Evolutionary conservation across 805 yeast species (phyloP).

Genomic region (Lipomyces oligophaga): DNA sequence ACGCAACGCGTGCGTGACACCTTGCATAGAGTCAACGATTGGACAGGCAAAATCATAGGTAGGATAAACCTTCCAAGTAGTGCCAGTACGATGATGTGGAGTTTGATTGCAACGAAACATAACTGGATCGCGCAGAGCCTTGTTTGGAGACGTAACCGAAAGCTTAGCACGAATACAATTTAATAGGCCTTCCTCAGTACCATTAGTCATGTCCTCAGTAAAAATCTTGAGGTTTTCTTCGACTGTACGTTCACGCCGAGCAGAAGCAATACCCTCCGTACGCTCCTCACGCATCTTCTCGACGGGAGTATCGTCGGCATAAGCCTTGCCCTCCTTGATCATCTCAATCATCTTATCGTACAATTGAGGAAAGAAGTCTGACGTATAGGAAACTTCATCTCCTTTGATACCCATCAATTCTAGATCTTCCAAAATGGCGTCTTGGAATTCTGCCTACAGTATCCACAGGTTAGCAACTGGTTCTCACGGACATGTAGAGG

Average conservation of each 20-base stretch:
- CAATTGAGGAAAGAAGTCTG: constrained; percentile 91
- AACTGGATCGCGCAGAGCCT: constrained; percentile 96
- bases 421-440: constrained; percentile 90
- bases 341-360: constrained; percentile 77
- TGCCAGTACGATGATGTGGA: constrained; percentile 96
- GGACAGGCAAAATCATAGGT: constrained; percentile 99
- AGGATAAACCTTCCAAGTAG: constrained; percentile 93
- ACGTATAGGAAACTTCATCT: constrained; percentile 80
- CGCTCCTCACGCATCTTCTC: constrained; percentile 98
- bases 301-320: constrained; percentile 93
- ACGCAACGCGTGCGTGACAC: constrained; percentile 96
- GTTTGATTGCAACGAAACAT: constrained; percentile 95
- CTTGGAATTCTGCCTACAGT: constrained; percentile 80
- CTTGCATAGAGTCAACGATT: constrained; percentile 90
- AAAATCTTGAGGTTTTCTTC: constrained; percentile 88
- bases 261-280: constrained; percentile 92
- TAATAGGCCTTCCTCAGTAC: constrained; percentile 86
- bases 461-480: too few relatives aligned
- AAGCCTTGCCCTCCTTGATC: constrained; percentile 95
- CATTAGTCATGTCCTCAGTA: constrained; percentile 82
- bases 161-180: constrained; percentile 96
- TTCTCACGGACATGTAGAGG: background rate
- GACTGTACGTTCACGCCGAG: constrained; percentile 85
- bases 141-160: constrained; percentile 84
- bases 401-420: constrained; percentile 88